Base-by-base conservation (phyloP, 1,139 yeast genomes). In the Kurtzmaniella quercitrusa region DNA sequence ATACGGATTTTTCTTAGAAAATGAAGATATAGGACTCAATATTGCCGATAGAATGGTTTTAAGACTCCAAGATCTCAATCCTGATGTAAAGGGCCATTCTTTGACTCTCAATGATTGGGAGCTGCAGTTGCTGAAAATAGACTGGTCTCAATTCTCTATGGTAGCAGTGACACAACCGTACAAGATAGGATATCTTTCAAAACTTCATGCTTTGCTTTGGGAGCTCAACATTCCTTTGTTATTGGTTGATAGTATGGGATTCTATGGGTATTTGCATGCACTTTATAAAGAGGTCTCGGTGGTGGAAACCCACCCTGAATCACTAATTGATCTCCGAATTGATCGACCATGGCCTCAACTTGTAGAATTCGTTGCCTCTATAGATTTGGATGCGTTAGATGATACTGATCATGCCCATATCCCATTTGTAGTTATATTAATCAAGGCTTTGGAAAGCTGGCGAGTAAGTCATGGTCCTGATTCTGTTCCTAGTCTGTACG, bases 341-440 rank as follows among this genome's bases (percentile, higher is more conserved):
- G 85, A 83, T 47, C 50, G 58, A 3, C 93, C 95, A 1, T 93
- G 97, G 97, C 66, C 71, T 0, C 89, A 85, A 51, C 64, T 91
- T n/a, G 62, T 63, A 37, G 63, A 63, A 0, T 82, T 72, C 53
- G 73, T 79, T 9, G 76, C 79, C 45, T 60, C 75, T 1, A 66
- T 82, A 43, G 76, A 81, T 40, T 55, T 85, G 18, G 68, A 67
- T 1, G 38, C 50, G 0, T 51, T 84, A 47, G 73, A 70, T 42
- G 77, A 74, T 37, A 68, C 70, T 3, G 81, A 78, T 16, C 79
- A 81, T 47, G 79, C 88, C 0, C 84, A 85, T 53, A 75, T 89
- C 2, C 98, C 98, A 1, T 89, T 77, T 55, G 73, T 85, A 18
- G 75, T 87, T 1, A 65, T 91, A 1, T 71, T 86, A 36, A 70